Percentiles rank a stretch among this genome's conserved stretches.
Evolutionary conservation across 2,329 filamentous ascomycete genomes (phyloP).

Genomic region (Fusarium sublunatum): DNA sequence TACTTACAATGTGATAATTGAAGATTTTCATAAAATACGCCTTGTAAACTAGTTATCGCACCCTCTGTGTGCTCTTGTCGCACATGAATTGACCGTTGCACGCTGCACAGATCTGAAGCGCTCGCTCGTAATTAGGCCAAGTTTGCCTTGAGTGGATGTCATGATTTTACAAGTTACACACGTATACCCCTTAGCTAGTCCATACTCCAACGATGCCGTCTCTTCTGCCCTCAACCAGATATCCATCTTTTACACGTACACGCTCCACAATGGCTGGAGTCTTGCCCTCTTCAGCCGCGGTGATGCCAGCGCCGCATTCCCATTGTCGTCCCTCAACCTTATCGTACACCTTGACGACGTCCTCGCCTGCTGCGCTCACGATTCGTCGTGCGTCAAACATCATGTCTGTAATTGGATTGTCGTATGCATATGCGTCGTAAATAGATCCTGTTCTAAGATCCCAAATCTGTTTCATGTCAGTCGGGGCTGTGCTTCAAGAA

Average conservation of each 20-base stretch:
- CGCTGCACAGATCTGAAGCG: not conserved
- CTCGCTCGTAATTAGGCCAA: conserved; percentile 8
- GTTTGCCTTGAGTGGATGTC: conserved; percentile 37
- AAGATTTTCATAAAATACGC: not conserved
- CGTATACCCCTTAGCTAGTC: conserved; percentile 68
- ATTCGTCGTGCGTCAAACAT: conserved; percentile 95
- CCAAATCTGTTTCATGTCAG: conserved; percentile 80
- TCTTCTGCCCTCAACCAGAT: conserved; percentile 87
- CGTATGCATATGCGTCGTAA: conserved; percentile 95
- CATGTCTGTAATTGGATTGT: conserved; percentile 91
- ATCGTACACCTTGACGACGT: conserved; percentile 97
- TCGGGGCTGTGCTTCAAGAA: not conserved
- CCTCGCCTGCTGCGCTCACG: conserved; percentile 88
- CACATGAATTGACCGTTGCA: not conserved
- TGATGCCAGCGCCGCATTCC: conserved; percentile 90
- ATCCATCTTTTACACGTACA: conserved; percentile 92
- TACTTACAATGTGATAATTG: not conserved
- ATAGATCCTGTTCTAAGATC: conserved; percentile 96
- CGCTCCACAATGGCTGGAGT: conserved; percentile 79
- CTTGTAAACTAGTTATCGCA: not conserved
- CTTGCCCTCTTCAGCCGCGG: conserved; percentile 73
- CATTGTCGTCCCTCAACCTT: conserved; percentile 96
- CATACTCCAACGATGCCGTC: conserved; percentile 92
- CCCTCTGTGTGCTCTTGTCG: not conserved
- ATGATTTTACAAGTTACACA: conserved; percentile 44